These are phyloP conservation scores for Beta corolliflora DNA, from an alignment of 179 eudicot species.

Conservation along the genomic window DNA sequence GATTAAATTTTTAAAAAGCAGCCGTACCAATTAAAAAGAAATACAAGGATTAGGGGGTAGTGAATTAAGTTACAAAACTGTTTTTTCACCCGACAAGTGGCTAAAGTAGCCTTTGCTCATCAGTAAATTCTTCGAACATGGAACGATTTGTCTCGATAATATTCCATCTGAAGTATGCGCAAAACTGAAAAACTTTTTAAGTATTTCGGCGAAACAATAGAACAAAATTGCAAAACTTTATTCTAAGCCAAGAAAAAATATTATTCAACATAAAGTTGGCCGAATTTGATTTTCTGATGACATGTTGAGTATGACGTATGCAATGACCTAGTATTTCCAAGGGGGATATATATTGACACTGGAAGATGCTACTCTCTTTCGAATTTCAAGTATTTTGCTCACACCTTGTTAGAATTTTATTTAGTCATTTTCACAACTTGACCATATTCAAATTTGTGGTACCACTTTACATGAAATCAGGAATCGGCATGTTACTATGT, in stretches of 20 bases:
- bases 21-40: too few relatives aligned
- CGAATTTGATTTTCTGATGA: constrained; percentile 5
- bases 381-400: background rate
- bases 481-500: background rate
- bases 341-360: background rate
- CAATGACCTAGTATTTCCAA: background rate
- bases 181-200: too few relatives aligned
- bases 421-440: background rate
- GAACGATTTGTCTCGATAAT: too few relatives aligned
- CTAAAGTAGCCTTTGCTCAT: too few relatives aligned
- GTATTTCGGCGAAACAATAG: too few relatives aligned
- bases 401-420: background rate
- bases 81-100: too few relatives aligned
- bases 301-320: constrained; percentile 12
- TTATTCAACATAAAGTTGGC: constrained; percentile 2
- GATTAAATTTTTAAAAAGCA: too few relatives aligned
- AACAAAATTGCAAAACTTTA: background rate
- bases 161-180: too few relatives aligned
- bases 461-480: background rate
- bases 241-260: background rate
- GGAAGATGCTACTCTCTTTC: constrained; percentile 4
- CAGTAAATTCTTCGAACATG: too few relatives aligned
- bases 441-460: constrained; percentile 1
- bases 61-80: too few relatives aligned
- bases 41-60: too few relatives aligned